Percentiles rank a stretch among this genome's conserved stretches.
Evolutionary conservation across 83 land plant species (phyloP).

Genomic region (Diphasiastrum complanatum): DNA sequence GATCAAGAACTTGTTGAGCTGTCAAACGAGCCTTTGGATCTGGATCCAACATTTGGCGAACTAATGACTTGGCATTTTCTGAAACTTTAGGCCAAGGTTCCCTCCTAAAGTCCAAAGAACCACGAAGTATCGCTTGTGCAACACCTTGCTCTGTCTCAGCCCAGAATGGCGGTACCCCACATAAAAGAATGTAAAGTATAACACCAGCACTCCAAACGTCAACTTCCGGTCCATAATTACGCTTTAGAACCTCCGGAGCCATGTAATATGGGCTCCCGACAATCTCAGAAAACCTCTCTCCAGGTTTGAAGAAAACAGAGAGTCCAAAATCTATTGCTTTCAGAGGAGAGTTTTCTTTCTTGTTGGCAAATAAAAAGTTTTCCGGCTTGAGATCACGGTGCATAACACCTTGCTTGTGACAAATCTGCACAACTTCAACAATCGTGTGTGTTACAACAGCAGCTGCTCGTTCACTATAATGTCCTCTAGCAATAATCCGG

Average conservation of each 20-base stretch:
- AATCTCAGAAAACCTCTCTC: constrained; percentile 16
- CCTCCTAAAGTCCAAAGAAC: constrained; percentile 6
- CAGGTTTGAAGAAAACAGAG: constrained; percentile 14
- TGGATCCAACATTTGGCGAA: constrained; percentile 10
- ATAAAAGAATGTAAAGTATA: constrained; percentile 5
- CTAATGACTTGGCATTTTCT: constrained; percentile 20
- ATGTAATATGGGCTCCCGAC: constrained; percentile 18
- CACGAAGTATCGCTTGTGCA: constrained; percentile 17
- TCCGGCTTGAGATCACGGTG: constrained; percentile 18
- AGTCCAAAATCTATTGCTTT: constrained; percentile 18
- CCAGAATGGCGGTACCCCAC: constrained; percentile 22
- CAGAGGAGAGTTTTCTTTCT: constrained; percentile 14
- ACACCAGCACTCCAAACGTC: constrained; percentile 12
- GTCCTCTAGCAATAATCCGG: constrained; percentile 12
- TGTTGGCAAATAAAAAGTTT: constrained; percentile 17
- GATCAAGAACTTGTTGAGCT: constrained; percentile 16
- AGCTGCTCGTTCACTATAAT: constrained; percentile 11
- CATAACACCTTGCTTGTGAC: constrained; percentile 16
- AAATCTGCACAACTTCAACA: constrained; percentile 13
- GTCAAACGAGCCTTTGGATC: constrained; percentile 6
- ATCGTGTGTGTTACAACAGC: constrained; percentile 9
- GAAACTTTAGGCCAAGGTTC: constrained; percentile 17
- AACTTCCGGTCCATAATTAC: constrained; percentile 14
- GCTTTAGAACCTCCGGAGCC: too few relatives aligned
- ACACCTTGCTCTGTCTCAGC: constrained; percentile 1